phyloP scores from a whole-genome alignment of 1,284 basidiomycete genomes.

The Apiotrichum laibachii region DNA sequence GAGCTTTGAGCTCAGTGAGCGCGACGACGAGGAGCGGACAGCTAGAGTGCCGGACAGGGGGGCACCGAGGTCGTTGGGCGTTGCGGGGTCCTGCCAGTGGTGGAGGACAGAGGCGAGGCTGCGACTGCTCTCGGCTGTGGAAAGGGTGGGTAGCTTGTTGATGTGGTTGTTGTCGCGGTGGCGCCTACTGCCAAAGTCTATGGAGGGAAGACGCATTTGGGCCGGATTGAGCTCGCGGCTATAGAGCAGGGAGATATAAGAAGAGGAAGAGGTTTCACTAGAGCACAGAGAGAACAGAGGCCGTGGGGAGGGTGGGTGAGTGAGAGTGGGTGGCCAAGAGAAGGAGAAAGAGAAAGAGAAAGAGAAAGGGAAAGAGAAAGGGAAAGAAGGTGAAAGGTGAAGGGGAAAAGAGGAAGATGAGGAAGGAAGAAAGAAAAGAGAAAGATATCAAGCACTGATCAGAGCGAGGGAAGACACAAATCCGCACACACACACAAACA shows the following conservation, averaged over 20 bases:
- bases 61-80: neutral
- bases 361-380: neutral
- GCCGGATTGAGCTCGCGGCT: neutral
- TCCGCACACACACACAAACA: no score
- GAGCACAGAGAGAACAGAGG: neutral
- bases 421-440: neutral
- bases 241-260: neutral
- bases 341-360: neutral
- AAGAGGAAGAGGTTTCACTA: neutral
- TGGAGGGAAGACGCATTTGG: conserved; percentile 1
- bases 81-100: neutral
- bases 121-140: neutral
- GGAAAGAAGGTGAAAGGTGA: neutral
- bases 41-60: neutral
- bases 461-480: no score
- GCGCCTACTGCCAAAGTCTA: neutral
- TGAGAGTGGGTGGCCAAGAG: no score
- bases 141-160: no score
- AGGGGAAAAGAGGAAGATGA: neutral
- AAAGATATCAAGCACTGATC: no score
- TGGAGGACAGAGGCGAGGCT: conserved; percentile 1
- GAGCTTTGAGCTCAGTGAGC: conserved; percentile 9
- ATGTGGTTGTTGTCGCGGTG: neutral
- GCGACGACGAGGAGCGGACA: neutral
- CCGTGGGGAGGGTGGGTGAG: neutral